Evolutionary conservation across 2,329 filamentous ascomycete genomes (phyloP), one percentile per base, ranked within the genome.

Genomic region (Cladophialophora yegresii): DNA sequence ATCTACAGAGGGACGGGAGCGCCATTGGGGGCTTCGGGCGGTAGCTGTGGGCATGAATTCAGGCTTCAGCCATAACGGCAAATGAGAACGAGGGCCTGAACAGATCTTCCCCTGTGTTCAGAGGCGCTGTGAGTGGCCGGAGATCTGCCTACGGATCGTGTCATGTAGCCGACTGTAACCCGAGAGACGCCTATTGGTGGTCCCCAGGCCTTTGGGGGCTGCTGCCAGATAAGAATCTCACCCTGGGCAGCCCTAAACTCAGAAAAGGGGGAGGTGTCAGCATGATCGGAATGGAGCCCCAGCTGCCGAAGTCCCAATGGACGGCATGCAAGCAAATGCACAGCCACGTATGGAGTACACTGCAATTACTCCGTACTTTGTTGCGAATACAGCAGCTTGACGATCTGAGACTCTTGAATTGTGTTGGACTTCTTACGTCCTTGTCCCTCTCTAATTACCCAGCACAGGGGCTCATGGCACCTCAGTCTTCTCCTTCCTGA

Each of bases 61-160:
- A 54, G 51, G 51, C 51, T 32, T 54, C 51, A 54, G 51, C 51
- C 26, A 54, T 30, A 54, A 20, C 51, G 16, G 51, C 51, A 22
- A 33, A 54, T 33, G 20, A 33, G 28, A 26, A 30, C 20, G 16
- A 10, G 28, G 16, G 51, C 51, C 1, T 10, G 22, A 13, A 26
- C 9, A 22, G 23, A 12, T 50, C 9, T 20, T 26, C 23, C 20
- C 47, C 20, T 13, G 47, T 50, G 5, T 50, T 26, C 45, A 50
- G 22, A 26, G 20, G 22, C 10, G 20, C 47, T 8, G 22, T 50
- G 23, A 50, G 47, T 50, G 47, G 47, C 47, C 13, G 22, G 13
- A 50, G 47, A 50, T 50, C 47, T 50, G 47, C 47, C 47, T 1
- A 10, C 47, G 47, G 22, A 22, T 50, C 47, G 47, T 13, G 47